Percentiles rank a stretch among this genome's conserved stretches.
Conservation (phyloP, 371 early-diverging fungal genomes). For the Mortierella sp. region DNA sequence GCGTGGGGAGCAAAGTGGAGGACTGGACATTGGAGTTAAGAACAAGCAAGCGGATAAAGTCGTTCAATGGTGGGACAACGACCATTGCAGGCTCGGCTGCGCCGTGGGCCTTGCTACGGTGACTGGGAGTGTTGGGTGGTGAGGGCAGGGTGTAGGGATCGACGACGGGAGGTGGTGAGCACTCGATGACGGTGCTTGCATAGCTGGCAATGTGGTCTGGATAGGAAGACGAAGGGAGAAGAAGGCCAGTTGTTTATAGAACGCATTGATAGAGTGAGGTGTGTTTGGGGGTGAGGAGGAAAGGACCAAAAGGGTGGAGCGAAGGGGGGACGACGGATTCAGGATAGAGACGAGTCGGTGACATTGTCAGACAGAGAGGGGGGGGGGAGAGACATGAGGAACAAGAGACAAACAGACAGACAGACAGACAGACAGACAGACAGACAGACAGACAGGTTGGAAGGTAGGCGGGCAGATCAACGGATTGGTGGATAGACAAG, state of each 20-base stretch:
- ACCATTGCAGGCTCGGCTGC: constrained; percentile 24
- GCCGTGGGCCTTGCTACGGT: constrained; percentile 29
- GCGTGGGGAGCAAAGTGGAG: constrained; percentile 66
- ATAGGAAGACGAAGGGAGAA: background rate
- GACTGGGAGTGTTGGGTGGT: constrained; percentile 37
- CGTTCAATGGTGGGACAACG: constrained; percentile 58
- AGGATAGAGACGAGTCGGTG: background rate
- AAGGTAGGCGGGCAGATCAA: no score
- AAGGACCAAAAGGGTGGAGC: background rate
- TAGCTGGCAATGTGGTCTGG: constrained; percentile 57
- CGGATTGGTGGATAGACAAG: no score
- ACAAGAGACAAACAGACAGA: background rate
- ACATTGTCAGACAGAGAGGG: background rate
- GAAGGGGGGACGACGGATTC: background rate
- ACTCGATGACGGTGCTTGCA: constrained; percentile 62
- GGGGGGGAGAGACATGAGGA: background rate
- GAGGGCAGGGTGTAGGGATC: constrained; percentile 36
- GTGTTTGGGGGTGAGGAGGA: no score
- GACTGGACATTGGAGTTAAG: constrained; percentile 67
- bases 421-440: background rate
- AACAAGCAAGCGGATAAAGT: constrained; percentile 64
- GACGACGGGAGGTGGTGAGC: constrained; percentile 53
- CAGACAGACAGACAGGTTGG: background rate
- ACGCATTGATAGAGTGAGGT: no score
- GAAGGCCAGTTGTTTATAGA: background rate